Evolutionary conservation across 345 rosid species (phyloP).

Genomic region (Pistacia vera): DNA sequence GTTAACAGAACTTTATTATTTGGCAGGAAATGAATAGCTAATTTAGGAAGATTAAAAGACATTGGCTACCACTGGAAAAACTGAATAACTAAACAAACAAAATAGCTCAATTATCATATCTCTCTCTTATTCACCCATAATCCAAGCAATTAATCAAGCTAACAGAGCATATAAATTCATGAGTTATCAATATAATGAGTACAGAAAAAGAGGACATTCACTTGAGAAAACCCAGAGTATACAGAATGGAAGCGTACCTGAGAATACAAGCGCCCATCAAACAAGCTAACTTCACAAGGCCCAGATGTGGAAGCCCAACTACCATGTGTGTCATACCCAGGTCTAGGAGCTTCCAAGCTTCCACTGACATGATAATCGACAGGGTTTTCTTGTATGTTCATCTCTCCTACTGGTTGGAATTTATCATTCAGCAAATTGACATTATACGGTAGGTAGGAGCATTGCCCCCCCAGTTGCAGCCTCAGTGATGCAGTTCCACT

Average conservation of each 20-base stretch:
- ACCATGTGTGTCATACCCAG: slow-evolving; percentile 45
- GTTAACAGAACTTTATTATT: not conserved
- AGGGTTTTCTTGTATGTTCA: slow-evolving; percentile 51
- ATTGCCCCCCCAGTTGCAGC: slow-evolving; percentile 49
- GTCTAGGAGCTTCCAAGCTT: slow-evolving; percentile 54
- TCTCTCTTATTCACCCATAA: not conserved
- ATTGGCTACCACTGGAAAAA: not conserved
- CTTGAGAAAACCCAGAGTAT: not conserved
- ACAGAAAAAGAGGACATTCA: not conserved
- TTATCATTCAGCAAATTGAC: slow-evolving; percentile 51
- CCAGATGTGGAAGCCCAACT: slow-evolving; percentile 65
- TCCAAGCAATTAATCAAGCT: not conserved
- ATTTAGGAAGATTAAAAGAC: not conserved
- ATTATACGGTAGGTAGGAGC: slow-evolving; percentile 48
- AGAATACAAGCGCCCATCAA: slow-evolving; percentile 56
- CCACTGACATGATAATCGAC: slow-evolving; percentile 60
- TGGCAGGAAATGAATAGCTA: not conserved
- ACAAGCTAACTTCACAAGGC: slow-evolving; percentile 56
- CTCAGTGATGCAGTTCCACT: slow-evolving; percentile 48
- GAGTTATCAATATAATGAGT: not conserved
- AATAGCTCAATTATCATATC: not conserved
- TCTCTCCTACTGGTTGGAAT: slow-evolving; percentile 48
- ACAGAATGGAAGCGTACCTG: slow-evolving; percentile 37
- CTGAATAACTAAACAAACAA: not conserved
- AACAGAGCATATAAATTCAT: not conserved